Evolutionary conservation across 345 rosid species (phyloP), one percentile per base, ranked within the genome.

Genomic region (Orychophragmus violaceus): DNA sequence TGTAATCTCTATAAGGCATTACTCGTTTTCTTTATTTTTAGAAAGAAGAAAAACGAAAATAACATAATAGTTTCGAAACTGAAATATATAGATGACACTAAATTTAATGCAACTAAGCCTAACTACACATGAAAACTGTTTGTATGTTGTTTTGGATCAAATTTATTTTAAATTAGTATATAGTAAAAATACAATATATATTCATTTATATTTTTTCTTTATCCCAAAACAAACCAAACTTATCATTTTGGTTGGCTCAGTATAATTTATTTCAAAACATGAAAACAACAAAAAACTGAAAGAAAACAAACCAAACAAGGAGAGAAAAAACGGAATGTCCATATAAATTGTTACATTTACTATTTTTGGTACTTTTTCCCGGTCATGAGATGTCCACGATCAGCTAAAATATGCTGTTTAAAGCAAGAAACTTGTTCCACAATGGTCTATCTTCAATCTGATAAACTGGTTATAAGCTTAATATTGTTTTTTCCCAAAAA

Each of bases 21-120:
- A 58, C 46, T 12, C 62, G 30, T 58, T 58, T 36, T 22, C 62
- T 37, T 36, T 36, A 58, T 36, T 58, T 58, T 58, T 58, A 41
- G 45, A 17, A 55, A 21, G 36, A 32, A 18, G 4, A 12, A 33
- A 32, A 18, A 10, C 39, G 30, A 35, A n/a, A 50, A 51, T 11
- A 50, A 50, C 4, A n/a, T n/a, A n/a, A 1, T 23, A 5, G 17
- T 23, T 7, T 13, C 57, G 3, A n/a, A 51, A 51, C 57, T 52
- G 22, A 25, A 51, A 52, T 12, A 14, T 27, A 14, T 3, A 27
- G 56, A 7, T 28, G 21, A 2, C 23, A 27, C 35, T 10, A 4
- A 27, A n/a, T 52, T n/a, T 7, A 52, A 27, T 27, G 6, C 5
- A 35, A 12, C 41, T 3, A 6, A 12, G 9, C 32, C 32, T 6